Percentiles rank a stretch among this genome's conserved stretches.
Evolutionary conservation across 2,329 filamentous ascomycete species (phyloP).

Genomic region (Cercospora sesami): DNA sequence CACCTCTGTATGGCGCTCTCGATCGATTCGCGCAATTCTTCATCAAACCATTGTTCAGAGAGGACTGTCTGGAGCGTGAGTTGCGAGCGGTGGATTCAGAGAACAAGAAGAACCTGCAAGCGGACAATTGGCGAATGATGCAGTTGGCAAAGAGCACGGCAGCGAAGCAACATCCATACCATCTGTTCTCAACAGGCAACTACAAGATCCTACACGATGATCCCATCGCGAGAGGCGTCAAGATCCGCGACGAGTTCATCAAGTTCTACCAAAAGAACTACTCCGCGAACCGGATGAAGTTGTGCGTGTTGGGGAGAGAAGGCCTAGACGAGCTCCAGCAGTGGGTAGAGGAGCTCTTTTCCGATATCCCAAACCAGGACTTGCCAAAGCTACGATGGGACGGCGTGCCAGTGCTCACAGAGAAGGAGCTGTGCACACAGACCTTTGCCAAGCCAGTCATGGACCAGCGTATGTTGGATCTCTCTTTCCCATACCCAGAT

Average conservation of each 20-base stretch:
- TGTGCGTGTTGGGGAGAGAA: constrained; percentile 82
- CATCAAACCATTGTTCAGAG: constrained; percentile 80
- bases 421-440: constrained; percentile 65
- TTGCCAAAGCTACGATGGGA: constrained; percentile 69
- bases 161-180: constrained; percentile 82
- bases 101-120: constrained; percentile 96
- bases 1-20: constrained; percentile 76
- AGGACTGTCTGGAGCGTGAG: constrained; percentile 82
- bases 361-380: constrained; percentile 77
- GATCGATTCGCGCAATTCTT: constrained; percentile 96
- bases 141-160: constrained; percentile 87
- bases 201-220: constrained; percentile 80
- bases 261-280: constrained; percentile 88
- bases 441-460: constrained; percentile 90
- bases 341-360: constrained; percentile 84
- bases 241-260: constrained; percentile 88
- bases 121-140: constrained; percentile 80
- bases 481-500: constrained; percentile 82
- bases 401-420: constrained; percentile 58
- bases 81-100: constrained; percentile 88
- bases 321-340: constrained; percentile 75
- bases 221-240: constrained; percentile 75
- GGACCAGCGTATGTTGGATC: constrained; percentile 75
- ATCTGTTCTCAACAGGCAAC: constrained; percentile 89
- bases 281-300: constrained; percentile 90